These are phyloP conservation scores for Daldinia sp. DNA, from an alignment of 2,329 filamentous ascomycete genomes.

Conservation along the genomic window DNA sequence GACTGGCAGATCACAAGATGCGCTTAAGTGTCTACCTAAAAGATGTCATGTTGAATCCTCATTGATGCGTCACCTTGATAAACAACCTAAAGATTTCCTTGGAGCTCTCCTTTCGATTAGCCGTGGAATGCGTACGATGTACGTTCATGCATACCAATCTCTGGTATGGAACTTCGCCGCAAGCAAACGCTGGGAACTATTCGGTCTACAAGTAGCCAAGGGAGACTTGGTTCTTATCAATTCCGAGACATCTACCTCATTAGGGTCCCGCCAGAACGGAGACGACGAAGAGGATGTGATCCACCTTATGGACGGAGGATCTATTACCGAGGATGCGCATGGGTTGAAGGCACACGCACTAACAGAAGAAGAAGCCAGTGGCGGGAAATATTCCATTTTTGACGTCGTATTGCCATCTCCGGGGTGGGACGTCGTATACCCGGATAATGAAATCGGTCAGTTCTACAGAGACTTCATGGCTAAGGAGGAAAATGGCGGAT, in stretches of 20 bases:
- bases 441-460: conserved; percentile 79
- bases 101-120: conserved; percentile 84
- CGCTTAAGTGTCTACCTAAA: conserved; percentile 74
- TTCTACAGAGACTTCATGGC: conserved; percentile 91
- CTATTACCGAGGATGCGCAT: conserved; percentile 55
- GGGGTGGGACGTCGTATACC: conserved; percentile 89
- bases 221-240: conserved; percentile 81
- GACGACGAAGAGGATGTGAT: conserved; percentile 73
- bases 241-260: conserved; percentile 45
- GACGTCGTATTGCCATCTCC: conserved; percentile 93
- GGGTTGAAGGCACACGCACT: conserved; percentile 72
- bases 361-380: conserved; percentile 78
- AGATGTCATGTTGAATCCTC: conserved; percentile 83
- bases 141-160: conserved; percentile 95
- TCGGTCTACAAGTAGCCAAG: conserved; percentile 76
- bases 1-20: conserved; percentile 64
- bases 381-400: conserved; percentile 80
- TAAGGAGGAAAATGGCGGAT: conserved; percentile 74
- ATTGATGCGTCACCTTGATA: conserved; percentile 79
- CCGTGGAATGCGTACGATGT: conserved; percentile 87
- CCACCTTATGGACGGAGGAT: conserved; percentile 64
- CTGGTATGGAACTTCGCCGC: conserved; percentile 91
- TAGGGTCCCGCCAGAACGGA: conserved; percentile 58
- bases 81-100: conserved; percentile 71
- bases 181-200: conserved; percentile 79